Conservation (phyloP, 2,329 filamentous ascomycete species). For the Aspergillus flavus region DNA sequence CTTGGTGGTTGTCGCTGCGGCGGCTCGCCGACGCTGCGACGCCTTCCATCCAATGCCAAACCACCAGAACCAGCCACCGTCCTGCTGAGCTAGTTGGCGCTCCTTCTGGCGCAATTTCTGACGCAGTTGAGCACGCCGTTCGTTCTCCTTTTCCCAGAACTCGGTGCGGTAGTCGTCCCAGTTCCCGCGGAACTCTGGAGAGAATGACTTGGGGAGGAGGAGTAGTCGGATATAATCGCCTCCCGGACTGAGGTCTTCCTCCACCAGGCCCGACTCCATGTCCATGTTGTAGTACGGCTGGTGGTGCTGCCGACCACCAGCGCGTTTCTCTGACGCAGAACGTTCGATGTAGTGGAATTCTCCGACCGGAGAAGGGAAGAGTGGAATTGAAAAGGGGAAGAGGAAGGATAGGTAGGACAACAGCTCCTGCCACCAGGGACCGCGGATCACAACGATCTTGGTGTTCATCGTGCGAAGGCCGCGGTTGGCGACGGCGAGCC, state of each 20-base stretch:
- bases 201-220: constrained; percentile 91
- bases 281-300: constrained; percentile 59
- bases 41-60: constrained; percentile 59
- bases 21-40: constrained; percentile 33
- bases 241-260: constrained; percentile 87
- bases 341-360: constrained; percentile 80
- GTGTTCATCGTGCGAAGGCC: constrained; percentile 91
- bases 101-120: constrained; percentile 70
- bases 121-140: constrained; percentile 74
- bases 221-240: constrained; percentile 91
- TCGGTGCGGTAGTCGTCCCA: constrained; percentile 94
- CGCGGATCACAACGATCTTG: constrained; percentile 87
- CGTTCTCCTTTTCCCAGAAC: constrained; percentile 97
- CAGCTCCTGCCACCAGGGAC: constrained; percentile 78
- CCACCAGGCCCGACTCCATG: constrained; percentile 64
- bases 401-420: constrained; percentile 74
- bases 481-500: constrained; percentile 86
- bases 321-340: constrained; percentile 41
- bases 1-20: constrained; percentile 31
- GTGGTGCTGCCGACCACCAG: constrained; percentile 36
- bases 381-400: constrained; percentile 69
- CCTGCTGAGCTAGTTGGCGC: constrained; percentile 66
- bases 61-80: constrained; percentile 83
- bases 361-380: constrained; percentile 65
- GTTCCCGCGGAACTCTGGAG: constrained; percentile 89